phyloP scores from a whole-genome alignment of 371 early-diverging fungal genomes.

The Parasitella parasitica region DNA sequence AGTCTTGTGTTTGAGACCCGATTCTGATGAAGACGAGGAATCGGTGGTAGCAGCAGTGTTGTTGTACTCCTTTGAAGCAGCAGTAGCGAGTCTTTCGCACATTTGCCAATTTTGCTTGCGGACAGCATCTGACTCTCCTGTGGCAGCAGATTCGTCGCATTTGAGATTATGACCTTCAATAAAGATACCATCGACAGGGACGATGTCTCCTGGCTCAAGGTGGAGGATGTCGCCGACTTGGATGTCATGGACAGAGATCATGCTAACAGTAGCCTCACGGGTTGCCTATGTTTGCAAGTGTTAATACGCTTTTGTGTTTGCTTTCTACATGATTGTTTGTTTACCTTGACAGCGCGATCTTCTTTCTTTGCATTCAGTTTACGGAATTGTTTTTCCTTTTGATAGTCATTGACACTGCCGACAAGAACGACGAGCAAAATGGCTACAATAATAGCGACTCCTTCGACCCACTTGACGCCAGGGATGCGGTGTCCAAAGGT shows the following conservation, averaged over 20 bases:
- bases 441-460: constrained; percentile 77
- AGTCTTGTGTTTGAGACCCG: constrained; percentile 1
- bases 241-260: constrained; percentile 81
- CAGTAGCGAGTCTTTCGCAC: constrained; percentile 11
- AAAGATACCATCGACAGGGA: constrained; percentile 87
- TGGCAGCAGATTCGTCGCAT: constrained; percentile 90
- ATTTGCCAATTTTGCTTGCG: constrained; percentile 47
- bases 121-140: constrained; percentile 89
- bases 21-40: constrained; percentile 10
- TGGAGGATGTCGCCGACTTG: constrained; percentile 88
- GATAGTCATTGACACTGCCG: constrained; percentile 81
- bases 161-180: constrained; percentile 80
- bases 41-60: not conserved
- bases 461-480: constrained; percentile 75
- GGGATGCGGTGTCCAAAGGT: constrained; percentile 33
- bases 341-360: constrained; percentile 72
- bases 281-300: constrained; percentile 51
- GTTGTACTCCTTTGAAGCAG: not conserved
- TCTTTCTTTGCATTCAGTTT: constrained; percentile 81
- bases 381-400: constrained; percentile 87
- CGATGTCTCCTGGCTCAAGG: constrained; percentile 93
- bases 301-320: not conserved
- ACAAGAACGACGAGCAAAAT: constrained; percentile 80
- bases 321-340: not conserved
- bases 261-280: constrained; percentile 72